Base-by-base conservation (phyloP, 2,329 filamentous ascomycete species). In the Teratosphaeria zuluensis region DNA sequence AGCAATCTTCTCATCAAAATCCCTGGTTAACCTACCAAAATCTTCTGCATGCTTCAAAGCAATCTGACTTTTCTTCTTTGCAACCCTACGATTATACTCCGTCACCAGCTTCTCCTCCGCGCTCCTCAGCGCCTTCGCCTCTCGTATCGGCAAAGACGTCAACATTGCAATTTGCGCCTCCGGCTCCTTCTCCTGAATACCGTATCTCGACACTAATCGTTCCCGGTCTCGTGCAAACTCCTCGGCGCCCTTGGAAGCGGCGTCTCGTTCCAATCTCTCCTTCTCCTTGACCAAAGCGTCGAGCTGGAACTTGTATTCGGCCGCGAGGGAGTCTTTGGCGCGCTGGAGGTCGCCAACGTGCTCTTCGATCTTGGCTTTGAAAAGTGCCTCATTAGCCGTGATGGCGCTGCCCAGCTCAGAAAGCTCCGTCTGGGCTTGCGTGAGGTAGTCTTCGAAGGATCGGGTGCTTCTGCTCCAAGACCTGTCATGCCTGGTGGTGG, bases 401-500 rank as follows among this genome's bases (percentile, higher is more conserved):
- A 73, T 72, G 32, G 69, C 68, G 42, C 64, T 69, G 12, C 70
- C 70, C 3, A 72, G 67, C 51, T 72, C 68, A 3, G 67, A 70
- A 7, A 72, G 66, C 52, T 73, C 70, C 4, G 64, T 57, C 51
- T 70, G 63, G 16, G 70, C 68, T 42, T 68, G 64, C n/a, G 66
- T 62, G 9, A 72, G 65, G 53, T 73, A 73, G n/a, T 71, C 68
- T 48, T 73, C 70, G 56, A 73, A 72, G 4, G 69, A 72, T 38
- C 60, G 56, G 16, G 61, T 60, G 56, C 62, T 63, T 63, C 61
- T 60, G 56, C 62, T 63, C 64, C 61, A 63, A 12, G 61, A 31
- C 11, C 30, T 35, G 24, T 42, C 48, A 28, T 55, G 53, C 46
- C 32, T 33, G 51, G 16, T 51, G 32, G 21, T 46, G 51, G 55